Evolutionary conservation across 1,284 basidiomycete genomes (phyloP), one percentile per base, ranked within the genome.

Genomic region (Naganishia cerealis): DNA sequence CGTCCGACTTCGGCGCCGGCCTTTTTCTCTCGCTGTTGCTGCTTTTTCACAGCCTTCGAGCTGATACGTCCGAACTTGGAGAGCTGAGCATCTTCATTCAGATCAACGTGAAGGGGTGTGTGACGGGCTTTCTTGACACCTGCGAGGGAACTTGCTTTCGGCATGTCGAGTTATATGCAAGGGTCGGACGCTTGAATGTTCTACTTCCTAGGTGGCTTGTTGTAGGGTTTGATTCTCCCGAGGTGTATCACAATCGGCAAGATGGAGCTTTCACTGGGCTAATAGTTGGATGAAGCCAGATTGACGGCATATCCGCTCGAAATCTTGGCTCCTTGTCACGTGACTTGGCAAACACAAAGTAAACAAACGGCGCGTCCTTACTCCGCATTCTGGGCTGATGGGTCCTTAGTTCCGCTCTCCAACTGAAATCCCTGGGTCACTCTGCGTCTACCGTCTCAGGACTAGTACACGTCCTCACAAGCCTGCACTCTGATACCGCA

Each of bases 21-120:
- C 50, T 75, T 77, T 67, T 54, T 53, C 76, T 82, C 71, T 78
- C 82, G 6, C 85, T 82, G 74, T 88, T 90, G 80, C 83, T 86
- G 61, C 70, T 90, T 85, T 78, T 87, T 90, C 13, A 88, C 89
- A 10, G 87, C 89, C 72, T 86, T 84, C 71, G 65, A 65, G 56
- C 87, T 88, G 21, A 92, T 80, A 66, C 86, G 86, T 5, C 92
- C 92, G 76, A 91, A 92, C 77, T 88, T 90, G 72, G 85, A 86
- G 21, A 88, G 76, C 0, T 85, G 75, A 74, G 90, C 88, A 77
- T 94, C 92, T 70, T 88, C 87, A 65, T 86, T 84, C 63, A 95
- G 83, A 77, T 93, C 89, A 46, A 88, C 84, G 74, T 89, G 87
- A n/a, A 95, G 85, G 26, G 92, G 91, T 75, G 92, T 91, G 79